phyloP scores from a whole-genome alignment of 495 filamentous ascomycete genomes.

The Pyronema domesticum region DNA sequence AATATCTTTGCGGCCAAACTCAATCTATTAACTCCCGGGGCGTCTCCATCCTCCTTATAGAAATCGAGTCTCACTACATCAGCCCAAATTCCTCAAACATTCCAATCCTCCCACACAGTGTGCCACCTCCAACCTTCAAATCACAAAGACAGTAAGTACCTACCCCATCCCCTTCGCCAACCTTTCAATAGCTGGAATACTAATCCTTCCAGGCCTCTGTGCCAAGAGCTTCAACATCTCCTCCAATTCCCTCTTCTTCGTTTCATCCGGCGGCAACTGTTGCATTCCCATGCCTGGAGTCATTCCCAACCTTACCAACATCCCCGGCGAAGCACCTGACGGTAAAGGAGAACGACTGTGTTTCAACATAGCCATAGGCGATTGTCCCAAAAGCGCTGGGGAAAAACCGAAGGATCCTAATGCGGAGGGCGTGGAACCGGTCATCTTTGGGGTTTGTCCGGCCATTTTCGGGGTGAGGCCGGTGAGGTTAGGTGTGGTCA shows the following conservation, averaged over 20 bases:
- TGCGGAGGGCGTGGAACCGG: conserved; percentile 15
- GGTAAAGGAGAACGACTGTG: conserved; percentile 8
- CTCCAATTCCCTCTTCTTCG: conserved; percentile 20
- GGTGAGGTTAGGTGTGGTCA: background rate
- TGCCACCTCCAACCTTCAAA: too few relatives aligned
- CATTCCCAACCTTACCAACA: conserved; percentile 8
- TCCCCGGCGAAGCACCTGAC: conserved; percentile 17
- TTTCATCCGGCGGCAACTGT: conserved; percentile 14
- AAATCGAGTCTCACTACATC: conserved; percentile 39
- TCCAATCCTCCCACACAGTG: too few relatives aligned
- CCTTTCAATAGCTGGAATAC: conserved; percentile 64
- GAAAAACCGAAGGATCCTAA: conserved; percentile 15
- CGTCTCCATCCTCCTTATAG: conserved; percentile 41
- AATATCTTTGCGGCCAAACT: conserved; percentile 17
- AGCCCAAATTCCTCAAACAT: background rate
- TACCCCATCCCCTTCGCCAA: conserved; percentile 48
- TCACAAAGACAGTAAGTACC: background rate
- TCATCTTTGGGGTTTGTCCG: conserved; percentile 16
- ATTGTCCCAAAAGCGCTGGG: conserved; percentile 19
- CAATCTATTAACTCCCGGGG: conserved; percentile 26
- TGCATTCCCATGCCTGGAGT: conserved; percentile 7
- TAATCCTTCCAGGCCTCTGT: conserved; percentile 34
- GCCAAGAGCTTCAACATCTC: conserved; percentile 21
- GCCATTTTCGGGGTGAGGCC: background rate
- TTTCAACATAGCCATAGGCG: conserved; percentile 18